Conservation (phyloP, 139 green algal species). For the Picochlorum sp. region DNA sequence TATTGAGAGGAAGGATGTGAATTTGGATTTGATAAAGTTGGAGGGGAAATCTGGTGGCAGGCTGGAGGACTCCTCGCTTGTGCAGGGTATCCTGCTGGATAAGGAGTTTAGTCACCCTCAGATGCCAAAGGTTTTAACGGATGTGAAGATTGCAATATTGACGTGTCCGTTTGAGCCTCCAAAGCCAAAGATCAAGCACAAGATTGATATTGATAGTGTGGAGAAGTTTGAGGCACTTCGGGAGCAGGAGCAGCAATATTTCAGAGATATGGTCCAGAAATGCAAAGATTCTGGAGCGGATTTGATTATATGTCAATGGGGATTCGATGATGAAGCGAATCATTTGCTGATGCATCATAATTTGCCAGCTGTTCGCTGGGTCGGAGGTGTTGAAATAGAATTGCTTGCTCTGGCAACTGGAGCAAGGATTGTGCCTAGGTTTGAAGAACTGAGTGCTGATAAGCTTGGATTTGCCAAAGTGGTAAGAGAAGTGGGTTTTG, state of each 20-base stretch:
- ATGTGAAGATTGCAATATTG: conserved; percentile 96
- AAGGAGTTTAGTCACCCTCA: conserved; percentile 98
- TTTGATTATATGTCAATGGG: conserved; percentile 96
- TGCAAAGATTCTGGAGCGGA: conserved; percentile 84
- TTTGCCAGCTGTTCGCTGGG: conserved; percentile 87
- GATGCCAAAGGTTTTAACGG: conserved; percentile 75
- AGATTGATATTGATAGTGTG: conserved; percentile 97
- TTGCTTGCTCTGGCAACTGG: conserved; percentile 97
- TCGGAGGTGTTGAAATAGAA: conserved; percentile 98
- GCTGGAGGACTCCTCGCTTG: conserved; percentile 90
- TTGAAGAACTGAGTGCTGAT: conserved; percentile 78
- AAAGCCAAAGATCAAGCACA: conserved; percentile 99
- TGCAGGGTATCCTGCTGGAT: conserved; percentile 94
- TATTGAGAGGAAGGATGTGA: conserved; percentile 89
- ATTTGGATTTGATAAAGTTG: conserved; percentile 98
- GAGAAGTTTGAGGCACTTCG: conserved; percentile 95
- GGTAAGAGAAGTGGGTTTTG: conserved; percentile 75
- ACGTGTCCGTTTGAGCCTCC: conserved; percentile 99
- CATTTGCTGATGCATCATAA: conserved; percentile 92
- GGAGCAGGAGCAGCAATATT: conserved; percentile 87
- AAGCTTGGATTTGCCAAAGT: conserved; percentile 86
- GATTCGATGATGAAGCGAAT: conserved; percentile 99
- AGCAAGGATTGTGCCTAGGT: conserved; percentile 86
- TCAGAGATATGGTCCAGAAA: conserved; percentile 93
- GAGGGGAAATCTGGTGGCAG: conserved; percentile 78